Conservation (phyloP, 108 stramenopile genomes). For the Aureococcus anophagefferens region DNA sequence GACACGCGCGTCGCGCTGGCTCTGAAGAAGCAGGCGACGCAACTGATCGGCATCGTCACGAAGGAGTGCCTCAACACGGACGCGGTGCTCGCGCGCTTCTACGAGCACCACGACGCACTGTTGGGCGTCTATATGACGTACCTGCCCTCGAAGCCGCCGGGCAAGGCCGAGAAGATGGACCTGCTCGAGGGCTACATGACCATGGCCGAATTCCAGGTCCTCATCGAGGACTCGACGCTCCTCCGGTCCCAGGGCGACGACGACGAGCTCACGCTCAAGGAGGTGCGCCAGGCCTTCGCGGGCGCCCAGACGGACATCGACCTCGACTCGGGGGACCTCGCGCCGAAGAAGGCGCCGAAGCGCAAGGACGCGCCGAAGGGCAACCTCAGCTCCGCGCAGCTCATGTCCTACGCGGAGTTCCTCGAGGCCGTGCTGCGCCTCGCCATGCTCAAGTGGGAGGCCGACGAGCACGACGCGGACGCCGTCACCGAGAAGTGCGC, state of each 20-base stretch:
- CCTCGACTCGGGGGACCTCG: too few relatives aligned
- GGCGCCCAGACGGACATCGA: constrained; percentile 4
- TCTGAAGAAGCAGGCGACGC: neutral
- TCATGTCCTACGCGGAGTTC: neutral
- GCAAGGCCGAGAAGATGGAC: neutral
- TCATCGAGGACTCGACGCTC: neutral
- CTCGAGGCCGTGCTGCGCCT: neutral
- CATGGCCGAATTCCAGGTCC: neutral
- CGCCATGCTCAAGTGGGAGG: neutral
- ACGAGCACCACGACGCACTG: neutral
- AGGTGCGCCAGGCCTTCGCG: constrained; percentile 12
- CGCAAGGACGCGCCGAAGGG: too few relatives aligned
- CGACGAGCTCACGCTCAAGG: constrained; percentile 9
- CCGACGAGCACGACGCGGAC: neutral
- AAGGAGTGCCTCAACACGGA: neutral
- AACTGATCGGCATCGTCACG: neutral
- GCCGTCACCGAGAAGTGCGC: too few relatives aligned
- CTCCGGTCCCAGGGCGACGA: neutral
- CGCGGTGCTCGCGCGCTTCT: neutral
- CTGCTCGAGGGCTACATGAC: neutral
- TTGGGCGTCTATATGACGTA: neutral
- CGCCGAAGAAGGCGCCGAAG: too few relatives aligned
- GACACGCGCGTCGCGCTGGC: neutral
- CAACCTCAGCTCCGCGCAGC: too few relatives aligned
- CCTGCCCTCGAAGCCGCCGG: too few relatives aligned